Conservation (phyloP, 441 rosid species). For the Brassica hybrid region DNA sequence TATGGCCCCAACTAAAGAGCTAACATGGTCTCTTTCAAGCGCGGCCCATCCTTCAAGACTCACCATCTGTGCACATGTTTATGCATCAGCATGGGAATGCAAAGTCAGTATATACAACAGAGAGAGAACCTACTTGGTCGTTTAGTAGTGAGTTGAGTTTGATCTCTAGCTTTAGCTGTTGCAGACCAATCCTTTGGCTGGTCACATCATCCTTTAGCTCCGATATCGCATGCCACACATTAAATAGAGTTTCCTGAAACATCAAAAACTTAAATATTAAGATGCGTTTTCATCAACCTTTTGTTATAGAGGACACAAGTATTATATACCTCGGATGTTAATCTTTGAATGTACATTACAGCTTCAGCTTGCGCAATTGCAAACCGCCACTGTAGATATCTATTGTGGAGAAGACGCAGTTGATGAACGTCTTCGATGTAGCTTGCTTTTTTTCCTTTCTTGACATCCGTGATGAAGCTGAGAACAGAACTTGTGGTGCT, state of each 20-base stretch:
- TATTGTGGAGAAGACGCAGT: constrained; percentile 77
- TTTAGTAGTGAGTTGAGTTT: constrained; percentile 71
- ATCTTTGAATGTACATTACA: constrained; percentile 71
- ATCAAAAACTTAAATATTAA: too few species aligned
- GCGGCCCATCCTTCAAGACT: constrained; percentile 84
- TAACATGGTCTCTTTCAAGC: constrained; percentile 77
- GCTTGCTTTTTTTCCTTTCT: constrained; percentile 73
- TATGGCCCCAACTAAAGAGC: constrained; percentile 77
- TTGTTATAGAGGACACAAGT: constrained; percentile 5
- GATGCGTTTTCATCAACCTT: constrained; percentile 7
- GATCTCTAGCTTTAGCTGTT: constrained; percentile 73
- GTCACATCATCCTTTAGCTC: constrained; percentile 72
- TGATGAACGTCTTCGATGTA: constrained; percentile 92
- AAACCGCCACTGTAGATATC: constrained; percentile 93
- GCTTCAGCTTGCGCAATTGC: constrained; percentile 77
- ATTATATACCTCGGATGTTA: constrained; percentile 71
- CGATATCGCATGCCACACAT: constrained; percentile 73
- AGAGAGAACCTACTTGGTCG: constrained; percentile 63
- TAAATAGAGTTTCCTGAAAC: constrained; percentile 72
- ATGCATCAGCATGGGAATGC: constrained; percentile 32
- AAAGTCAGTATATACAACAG: constrained; percentile 6
- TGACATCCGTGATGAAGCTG: constrained; percentile 83
- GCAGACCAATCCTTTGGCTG: constrained; percentile 69
- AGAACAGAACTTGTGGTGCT: constrained; percentile 76
- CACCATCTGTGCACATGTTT: constrained; percentile 59